Base-by-base conservation (phyloP, 306 rosid species). In the Citrullus amarus region DNA sequence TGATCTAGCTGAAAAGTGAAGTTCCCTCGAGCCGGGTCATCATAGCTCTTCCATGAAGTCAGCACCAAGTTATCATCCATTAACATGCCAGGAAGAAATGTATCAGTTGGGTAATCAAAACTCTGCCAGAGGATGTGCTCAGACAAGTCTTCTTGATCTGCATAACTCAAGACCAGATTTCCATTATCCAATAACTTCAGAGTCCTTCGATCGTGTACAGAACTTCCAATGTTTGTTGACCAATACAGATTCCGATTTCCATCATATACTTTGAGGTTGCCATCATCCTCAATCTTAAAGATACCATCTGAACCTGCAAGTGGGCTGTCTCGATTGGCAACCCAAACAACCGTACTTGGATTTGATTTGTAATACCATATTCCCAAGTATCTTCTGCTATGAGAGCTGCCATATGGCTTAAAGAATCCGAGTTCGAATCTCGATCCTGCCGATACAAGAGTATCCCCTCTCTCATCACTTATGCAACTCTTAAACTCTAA, bases 11-110 rank as follows among this genome's bases (percentile, higher is more conserved):
- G 85, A 79, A 92, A 92, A 48, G 93, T 83, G 84, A 86, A 92
- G 86, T 92, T 90, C 82, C 97, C 96, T 6, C 83, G 81, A 53
- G 86, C 85, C 6, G 96, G 96, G 41, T 92, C 89, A 9, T 87
- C 87, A 32, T 71, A 14, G 80, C 90, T 88, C 82, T 32, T 78
- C 97, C 97, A 92, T 28, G 97, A 92, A 81, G 85, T 82, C 75
- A 92, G 63, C 72, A 81, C 85, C 69, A 92, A 54, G 78, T 76
- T 65, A 5, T 82, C 88, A 25, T 83, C 83, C 90, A 90, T 83
- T 83, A 86, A 84, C 97, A 92, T 90, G 56, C 93, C 96, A 1
- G 97, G 96, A 80, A 92, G 92, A 85, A 92, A 89, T 74, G 97
- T 92, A 32, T 92, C 97, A 0, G 90, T 86, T 9, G 97, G 97